phyloP scores from a whole-genome alignment of 1,284 basidiomycete species.

The Phaffia rhodozyma region DNA sequence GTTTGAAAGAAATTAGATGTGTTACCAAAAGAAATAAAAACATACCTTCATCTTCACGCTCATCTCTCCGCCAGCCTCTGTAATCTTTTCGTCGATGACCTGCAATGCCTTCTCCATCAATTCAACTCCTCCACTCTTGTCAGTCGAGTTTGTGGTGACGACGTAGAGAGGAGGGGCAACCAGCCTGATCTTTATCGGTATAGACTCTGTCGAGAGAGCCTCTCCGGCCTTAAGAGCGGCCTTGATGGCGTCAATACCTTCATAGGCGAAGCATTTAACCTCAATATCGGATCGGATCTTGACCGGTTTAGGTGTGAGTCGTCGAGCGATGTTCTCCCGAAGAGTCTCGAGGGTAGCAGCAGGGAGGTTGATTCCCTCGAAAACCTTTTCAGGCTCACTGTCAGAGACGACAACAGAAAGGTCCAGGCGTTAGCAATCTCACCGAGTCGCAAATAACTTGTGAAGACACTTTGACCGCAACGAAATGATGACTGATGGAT shows the following conservation, averaged over 20 bases:
- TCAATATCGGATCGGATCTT: slow-evolving; percentile 98
- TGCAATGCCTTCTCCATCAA: slow-evolving; percentile 87
- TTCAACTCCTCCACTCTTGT: slow-evolving; percentile 90
- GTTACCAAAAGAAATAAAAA: slow-evolving; percentile 1
- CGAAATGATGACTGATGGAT: background rate
- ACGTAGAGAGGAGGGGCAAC: slow-evolving; percentile 96
- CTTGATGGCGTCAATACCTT: slow-evolving; percentile 97
- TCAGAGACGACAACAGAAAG: background rate
- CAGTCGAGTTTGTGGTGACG: slow-evolving; percentile 87
- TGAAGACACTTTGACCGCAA: background rate
- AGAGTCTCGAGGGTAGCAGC: slow-evolving; percentile 56
- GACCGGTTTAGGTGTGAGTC: slow-evolving; percentile 95
- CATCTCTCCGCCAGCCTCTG: slow-evolving; percentile 69
- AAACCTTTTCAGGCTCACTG: slow-evolving; percentile 79
- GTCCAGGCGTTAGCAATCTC: slow-evolving; percentile 5
- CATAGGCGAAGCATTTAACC: slow-evolving; percentile 89
- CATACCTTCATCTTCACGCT: slow-evolving; percentile 92
- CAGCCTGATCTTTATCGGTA: slow-evolving; percentile 94
- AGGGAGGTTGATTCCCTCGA: slow-evolving; percentile 52
- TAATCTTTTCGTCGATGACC: slow-evolving; percentile 72
- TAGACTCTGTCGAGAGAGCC: slow-evolving; percentile 67
- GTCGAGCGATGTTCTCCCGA: slow-evolving; percentile 76
- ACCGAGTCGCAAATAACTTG: background rate
- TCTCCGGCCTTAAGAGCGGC: slow-evolving; percentile 83
- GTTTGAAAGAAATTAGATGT: background rate